These are phyloP conservation scores for Psidium friedrichsthalianum DNA, from an alignment of 345 rosid species.

Conservation along the genomic window DNA sequence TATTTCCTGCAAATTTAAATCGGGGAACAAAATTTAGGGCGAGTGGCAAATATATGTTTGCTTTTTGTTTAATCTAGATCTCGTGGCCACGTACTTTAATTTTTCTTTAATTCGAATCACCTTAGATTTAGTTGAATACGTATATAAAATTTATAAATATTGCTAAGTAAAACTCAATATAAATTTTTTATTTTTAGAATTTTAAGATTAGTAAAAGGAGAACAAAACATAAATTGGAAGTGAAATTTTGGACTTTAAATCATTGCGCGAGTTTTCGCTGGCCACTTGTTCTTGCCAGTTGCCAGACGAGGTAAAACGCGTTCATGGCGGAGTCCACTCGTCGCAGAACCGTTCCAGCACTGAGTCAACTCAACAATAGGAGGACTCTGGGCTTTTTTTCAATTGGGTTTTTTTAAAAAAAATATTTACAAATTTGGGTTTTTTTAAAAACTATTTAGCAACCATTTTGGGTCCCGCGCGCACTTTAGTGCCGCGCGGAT, in stretches of 20 bases:
- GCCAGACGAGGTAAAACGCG: neutral
- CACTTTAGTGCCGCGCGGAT: too few relatives aligned
- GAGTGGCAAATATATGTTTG: neutral
- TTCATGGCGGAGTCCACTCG: neutral
- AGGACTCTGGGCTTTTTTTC: too few relatives aligned
- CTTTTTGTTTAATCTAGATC: neutral
- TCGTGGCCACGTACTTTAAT: neutral
- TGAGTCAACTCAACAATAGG: neutral
- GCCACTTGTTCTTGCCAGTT: neutral
- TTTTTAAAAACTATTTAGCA: too few relatives aligned
- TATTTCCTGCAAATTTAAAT: neutral
- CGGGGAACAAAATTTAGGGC: neutral
- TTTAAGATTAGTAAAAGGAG: neutral
- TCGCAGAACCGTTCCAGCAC: neutral
- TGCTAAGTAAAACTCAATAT: neutral
- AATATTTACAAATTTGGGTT: too few relatives aligned
- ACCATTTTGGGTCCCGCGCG: too few relatives aligned
- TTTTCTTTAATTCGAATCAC: neutral
- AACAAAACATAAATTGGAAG: neutral
- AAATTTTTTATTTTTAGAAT: neutral
- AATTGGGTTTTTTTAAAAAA: too few relatives aligned
- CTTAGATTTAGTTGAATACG: neutral
- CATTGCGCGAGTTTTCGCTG: neutral
- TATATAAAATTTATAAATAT: too few relatives aligned
- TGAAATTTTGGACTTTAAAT: neutral